Conservation (phyloP, 2,329 filamentous ascomycete genomes). For the Cyphellophora attinorum region DNA sequence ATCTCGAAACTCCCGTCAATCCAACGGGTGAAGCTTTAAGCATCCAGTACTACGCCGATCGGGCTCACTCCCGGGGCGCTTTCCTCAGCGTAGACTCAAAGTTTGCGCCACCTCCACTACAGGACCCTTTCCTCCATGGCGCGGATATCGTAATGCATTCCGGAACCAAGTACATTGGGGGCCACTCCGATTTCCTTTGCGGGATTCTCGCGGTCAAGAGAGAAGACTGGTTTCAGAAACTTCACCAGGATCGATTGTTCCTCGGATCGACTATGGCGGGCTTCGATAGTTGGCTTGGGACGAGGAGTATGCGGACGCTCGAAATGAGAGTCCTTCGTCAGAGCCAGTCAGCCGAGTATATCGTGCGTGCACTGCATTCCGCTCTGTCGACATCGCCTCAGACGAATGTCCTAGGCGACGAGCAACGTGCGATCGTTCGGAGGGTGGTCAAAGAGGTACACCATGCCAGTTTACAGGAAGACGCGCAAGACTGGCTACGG, state of each 20-base stretch:
- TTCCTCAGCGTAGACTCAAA: conserved; percentile 76
- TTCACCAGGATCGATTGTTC: conserved; percentile 59
- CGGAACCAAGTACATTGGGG: conserved; percentile 90
- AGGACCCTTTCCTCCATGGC: conserved; percentile 70
- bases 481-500: conserved; percentile 55
- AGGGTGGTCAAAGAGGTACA: conserved; percentile 50
- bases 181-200: conserved; percentile 84
- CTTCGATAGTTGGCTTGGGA: conserved; percentile 81
- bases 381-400: conserved; percentile 30
- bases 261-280: conserved; percentile 77
- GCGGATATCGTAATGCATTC: conserved; percentile 83
- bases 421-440: conserved; percentile 34
- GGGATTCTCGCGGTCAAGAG: conserved; percentile 64
- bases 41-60: conserved; percentile 58
- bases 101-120: conserved; percentile 78
- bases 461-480: conserved; percentile 53
- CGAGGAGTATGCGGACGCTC: conserved; percentile 73
- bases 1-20: conserved; percentile 88
- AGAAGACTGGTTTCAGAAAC: conserved; percentile 45
- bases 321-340: conserved; percentile 72
- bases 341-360: conserved; percentile 54
- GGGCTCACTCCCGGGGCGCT: conserved; percentile 62
- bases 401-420: conserved; percentile 26
- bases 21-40: conserved; percentile 72
- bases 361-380: conserved; percentile 62